Evolutionary conservation across 176 grass and related monocot species (phyloP).

Genomic region (Triticum urartu): DNA sequence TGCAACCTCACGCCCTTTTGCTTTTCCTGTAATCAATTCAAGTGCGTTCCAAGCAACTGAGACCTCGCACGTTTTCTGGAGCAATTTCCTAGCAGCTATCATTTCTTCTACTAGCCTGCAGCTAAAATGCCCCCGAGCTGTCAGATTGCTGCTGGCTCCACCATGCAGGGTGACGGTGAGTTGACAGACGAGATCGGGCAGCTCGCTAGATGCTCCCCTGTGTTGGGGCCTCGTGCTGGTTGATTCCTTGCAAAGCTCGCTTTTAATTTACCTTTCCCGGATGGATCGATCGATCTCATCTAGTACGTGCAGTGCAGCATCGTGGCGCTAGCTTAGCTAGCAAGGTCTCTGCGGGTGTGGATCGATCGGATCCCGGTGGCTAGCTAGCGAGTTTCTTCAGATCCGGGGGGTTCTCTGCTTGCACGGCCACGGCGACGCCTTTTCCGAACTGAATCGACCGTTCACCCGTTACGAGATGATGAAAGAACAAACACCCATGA

Average conservation of each 20-base stretch:
- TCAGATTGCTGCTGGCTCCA: not conserved
- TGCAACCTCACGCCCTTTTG: not conserved
- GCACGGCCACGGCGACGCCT: no score
- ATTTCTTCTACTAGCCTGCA: not conserved
- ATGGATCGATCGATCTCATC: not conserved
- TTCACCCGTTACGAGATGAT: no score
- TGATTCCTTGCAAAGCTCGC: not conserved
- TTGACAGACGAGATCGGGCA: not conserved
- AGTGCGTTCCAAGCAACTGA: conserved; percentile 34
- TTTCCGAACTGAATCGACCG: no score
- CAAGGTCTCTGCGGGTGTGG: not conserved
- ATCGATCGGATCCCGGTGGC: not conserved
- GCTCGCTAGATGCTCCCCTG: not conserved
- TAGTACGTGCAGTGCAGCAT: not conserved
- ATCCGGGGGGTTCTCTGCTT: not conserved
- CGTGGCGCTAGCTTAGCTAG: not conserved
- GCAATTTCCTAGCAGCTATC: not conserved
- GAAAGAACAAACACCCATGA: no score
- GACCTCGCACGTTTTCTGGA: not conserved
- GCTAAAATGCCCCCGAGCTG: not conserved
- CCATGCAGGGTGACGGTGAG: not conserved
- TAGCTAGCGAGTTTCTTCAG: not conserved
- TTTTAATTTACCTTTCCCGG: not conserved
- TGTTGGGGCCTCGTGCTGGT: not conserved
- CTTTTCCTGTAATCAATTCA: not conserved